Base-by-base conservation (phyloP, 2,329 filamentous ascomycete species). In the Talaromyces sp. region DNA sequence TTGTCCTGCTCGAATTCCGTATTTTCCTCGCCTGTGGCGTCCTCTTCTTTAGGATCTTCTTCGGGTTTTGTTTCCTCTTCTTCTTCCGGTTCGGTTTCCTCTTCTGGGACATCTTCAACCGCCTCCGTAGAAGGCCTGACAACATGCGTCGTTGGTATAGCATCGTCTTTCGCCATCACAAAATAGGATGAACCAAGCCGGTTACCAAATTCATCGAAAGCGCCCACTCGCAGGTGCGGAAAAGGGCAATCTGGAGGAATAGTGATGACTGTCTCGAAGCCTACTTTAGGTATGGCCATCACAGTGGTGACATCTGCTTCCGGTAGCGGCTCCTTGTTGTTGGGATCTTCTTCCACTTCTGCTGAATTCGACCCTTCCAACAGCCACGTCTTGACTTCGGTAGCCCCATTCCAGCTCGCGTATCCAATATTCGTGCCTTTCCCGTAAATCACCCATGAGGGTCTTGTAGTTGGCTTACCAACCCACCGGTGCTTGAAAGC, bases 401-500 rank as follows among this genome's bases (percentile, higher is more conserved):
- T 80, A 7, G 78, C 78, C 0, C 78, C 78, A 53, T 80, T 80
- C 78, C 78, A 80, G 64, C 75, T 78, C 0, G 76, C 75, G 52
- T 76, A 78, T 24, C 50, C 57, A 8, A 78, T 65, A 0, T 65
- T 62, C 2, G 68, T 63, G 11, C 65, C 61, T 12, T 19, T 46
- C 35, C 31, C 31, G 57, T 70, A 55, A 70, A 76, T 59, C 3
- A 56, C 63, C n/a, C 64, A 64, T 0, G 62, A 61, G 1, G 68
- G 67, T 6, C 29, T 54, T 21, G 76, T 79, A n/a, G 68, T 73
- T 0, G 82, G 82, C 11, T 72, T 67, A 0, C 79, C 82, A 2
- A 77, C 76, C 81, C 83, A 87, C 56, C 78, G 74, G 64, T 76
- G 80, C 65, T 82, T 83, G 70, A 81, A 81, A 1, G 78, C 79